Conservation (phyloP, 106 monocot genomes). For the Amphibolis antarctica region DNA sequence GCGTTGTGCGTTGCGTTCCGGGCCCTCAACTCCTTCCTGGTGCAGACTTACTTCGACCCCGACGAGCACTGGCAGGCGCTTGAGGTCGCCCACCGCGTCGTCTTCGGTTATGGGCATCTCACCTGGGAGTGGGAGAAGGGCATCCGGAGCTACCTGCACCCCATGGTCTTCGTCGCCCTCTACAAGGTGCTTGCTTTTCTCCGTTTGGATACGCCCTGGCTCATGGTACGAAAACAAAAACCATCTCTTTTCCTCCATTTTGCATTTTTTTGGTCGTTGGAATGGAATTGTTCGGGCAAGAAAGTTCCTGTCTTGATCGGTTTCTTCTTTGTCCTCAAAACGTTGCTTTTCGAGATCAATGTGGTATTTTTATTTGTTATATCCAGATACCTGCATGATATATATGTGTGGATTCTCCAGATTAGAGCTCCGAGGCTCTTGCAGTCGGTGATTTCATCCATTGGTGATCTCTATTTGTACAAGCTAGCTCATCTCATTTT, state of each 20-base stretch:
- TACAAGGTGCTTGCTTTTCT: slow-evolving; percentile 65
- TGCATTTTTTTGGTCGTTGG: neutral
- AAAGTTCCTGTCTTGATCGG: neutral
- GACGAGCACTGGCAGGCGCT: slow-evolving; percentile 96
- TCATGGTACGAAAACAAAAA: slow-evolving; percentile 41
- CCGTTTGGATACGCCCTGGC: slow-evolving; percentile 49
- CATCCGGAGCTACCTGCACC: slow-evolving; percentile 76
- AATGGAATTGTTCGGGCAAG: neutral
- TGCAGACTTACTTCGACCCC: slow-evolving; percentile 94
- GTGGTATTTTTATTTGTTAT: neutral
- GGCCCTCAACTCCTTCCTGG: slow-evolving; percentile 42
- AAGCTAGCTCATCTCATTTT: slow-evolving; percentile 68
- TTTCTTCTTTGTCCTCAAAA: no score
- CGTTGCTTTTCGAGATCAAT: neutral
- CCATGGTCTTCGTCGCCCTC: slow-evolving; percentile 55
- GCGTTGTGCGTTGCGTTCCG: slow-evolving; percentile 45
- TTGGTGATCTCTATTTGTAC: slow-evolving; percentile 82
- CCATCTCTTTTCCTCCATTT: neutral
- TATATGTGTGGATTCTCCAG: slow-evolving; percentile 19
- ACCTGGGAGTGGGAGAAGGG: slow-evolving; percentile 94
- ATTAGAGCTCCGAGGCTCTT: slow-evolving; percentile 64
- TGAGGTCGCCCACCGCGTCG: slow-evolving; percentile 81
- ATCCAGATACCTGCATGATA: neutral
- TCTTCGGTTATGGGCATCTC: slow-evolving; percentile 89
- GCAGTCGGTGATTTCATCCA: slow-evolving; percentile 70